Evolutionary conservation across 116 monocot species (phyloP), one percentile per base, ranked within the genome.

Genomic region (Papilionanthe hybrid): DNA sequence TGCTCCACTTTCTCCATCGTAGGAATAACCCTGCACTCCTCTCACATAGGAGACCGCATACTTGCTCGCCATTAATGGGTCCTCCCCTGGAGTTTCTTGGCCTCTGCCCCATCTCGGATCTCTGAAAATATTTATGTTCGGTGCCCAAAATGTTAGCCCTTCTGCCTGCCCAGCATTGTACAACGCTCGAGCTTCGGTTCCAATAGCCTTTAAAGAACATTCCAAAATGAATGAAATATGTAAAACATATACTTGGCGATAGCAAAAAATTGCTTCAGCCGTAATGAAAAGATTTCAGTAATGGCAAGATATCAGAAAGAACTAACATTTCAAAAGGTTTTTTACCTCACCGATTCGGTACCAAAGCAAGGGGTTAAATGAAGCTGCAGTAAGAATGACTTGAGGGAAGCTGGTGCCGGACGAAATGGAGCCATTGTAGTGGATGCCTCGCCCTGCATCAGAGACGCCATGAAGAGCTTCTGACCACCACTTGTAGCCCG

Each of bases 81-180:
- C 96, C 78, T 96, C 96, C 0, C 96, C 96, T 0, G 96, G 96
- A 29, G 93, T 96, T 86, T 96, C 96, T 75, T 96, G 96, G 17
- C 96, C 96, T 50, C 96, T 88, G 20, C 96, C 96, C 96, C 96
- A 96, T 77, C 96, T 90, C 2, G 96, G 96, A 43, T 96, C 96
- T 28, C 96, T 82, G 84, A 89, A 96, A 30, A 96, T 85, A 65
- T 96, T 96, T 20, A 96, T 93, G 75, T 96, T 96, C 0, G 96
- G 96, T 5, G 96, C 58, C 96, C 96, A 96, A 67, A 96, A 90
- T 20, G 96, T 90, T 5, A 96, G 72, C 65, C 96, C 96, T 8
- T 88, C 85, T 3, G 93, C 92, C 75, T 96, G 93, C 29, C 96
- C 96, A 0, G 75, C 82, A 83, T 93, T 96, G 89, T 93, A 96